A percentile compares a stretch with the other conserved stretches of the same genome.
phyloP scores from a whole-genome alignment of 768 basidiomycete species.

The Thelephora aurantiotincta region DNA sequence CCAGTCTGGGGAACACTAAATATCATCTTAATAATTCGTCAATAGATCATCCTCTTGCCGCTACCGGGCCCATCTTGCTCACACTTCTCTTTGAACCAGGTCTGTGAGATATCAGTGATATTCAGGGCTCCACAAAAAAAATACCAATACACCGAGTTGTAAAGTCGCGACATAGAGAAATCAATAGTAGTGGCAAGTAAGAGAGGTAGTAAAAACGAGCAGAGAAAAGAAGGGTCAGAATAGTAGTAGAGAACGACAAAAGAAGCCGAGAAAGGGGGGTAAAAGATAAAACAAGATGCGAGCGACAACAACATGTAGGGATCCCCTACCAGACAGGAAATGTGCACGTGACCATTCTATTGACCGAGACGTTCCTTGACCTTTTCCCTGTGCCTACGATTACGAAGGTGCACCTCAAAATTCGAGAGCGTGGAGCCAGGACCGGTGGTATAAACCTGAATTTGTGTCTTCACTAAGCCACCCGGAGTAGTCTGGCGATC shows the following conservation, averaged over 20 bases:
- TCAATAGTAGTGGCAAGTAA: neutral
- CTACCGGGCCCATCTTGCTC: too few species aligned
- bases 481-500: neutral
- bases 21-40: neutral
- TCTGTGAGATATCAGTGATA: neutral
- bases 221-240: conserved; percentile 6
- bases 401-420: conserved; percentile 87
- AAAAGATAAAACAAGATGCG: conserved; percentile 4
- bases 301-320: too few species aligned
- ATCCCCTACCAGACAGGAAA: neutral
- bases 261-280: conserved; percentile 6
- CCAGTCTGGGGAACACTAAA: conserved; percentile 12
- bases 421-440: conserved; percentile 77
- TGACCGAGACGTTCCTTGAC: conserved; percentile 40
- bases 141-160: neutral
- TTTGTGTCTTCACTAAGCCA: conserved; percentile 6
- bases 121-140: neutral
- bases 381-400: conserved; percentile 63
- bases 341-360: conserved; percentile 1
- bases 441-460: conserved; percentile 79
- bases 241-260: conserved; percentile 5
- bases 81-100: neutral
- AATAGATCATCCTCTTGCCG: neutral
- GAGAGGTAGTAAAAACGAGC: conserved; percentile 1
- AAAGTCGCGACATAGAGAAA: too few species aligned